Conservation (phyloP, 352 stramenopile genomes). For the Globisporangium cystogenes region DNA sequence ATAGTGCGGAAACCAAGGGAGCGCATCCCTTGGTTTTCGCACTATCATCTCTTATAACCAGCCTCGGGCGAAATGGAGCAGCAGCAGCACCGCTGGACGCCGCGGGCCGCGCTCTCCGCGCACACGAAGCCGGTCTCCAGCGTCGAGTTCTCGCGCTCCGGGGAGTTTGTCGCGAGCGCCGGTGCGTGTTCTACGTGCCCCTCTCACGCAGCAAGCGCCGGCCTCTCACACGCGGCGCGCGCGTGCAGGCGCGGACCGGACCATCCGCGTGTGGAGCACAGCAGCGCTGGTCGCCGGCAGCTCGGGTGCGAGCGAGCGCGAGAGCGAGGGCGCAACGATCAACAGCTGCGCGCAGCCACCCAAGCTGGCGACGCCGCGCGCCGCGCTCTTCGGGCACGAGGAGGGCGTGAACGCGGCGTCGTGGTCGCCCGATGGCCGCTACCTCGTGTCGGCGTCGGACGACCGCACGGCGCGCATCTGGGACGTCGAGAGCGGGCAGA, state of each 20-base stretch:
- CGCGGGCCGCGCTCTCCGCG: slow-evolving; percentile 15
- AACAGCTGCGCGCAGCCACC: too few species aligned
- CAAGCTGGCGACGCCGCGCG: slow-evolving; percentile 13
- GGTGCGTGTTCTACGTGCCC: slow-evolving; percentile 27
- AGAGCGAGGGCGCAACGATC: too few species aligned
- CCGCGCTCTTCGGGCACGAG: slow-evolving; percentile 83
- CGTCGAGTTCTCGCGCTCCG: slow-evolving; percentile 57
- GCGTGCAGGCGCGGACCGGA: slow-evolving; percentile 56
- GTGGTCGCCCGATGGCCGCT: slow-evolving; percentile 84
- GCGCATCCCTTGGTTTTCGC: background rate
- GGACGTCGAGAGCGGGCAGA: slow-evolving; percentile 88
- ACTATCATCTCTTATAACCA: background rate
- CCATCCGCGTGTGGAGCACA: slow-evolving; percentile 71
- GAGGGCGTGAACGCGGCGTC: slow-evolving; percentile 92
- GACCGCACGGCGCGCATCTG: slow-evolving; percentile 94
- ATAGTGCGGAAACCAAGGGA: background rate
- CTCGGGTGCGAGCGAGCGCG: too few species aligned
- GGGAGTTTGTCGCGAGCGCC: slow-evolving; percentile 51
- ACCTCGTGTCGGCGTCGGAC: slow-evolving; percentile 93
- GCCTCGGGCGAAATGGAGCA: background rate
- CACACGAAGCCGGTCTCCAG: slow-evolving; percentile 75
- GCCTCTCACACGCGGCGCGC: background rate
- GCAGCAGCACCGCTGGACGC: slow-evolving; percentile 1
- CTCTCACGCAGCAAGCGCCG: background rate
- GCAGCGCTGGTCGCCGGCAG: slow-evolving; percentile 14